Evolutionary conservation across 345 rosid species (phyloP).

Genomic region (Linum trigynum): DNA sequence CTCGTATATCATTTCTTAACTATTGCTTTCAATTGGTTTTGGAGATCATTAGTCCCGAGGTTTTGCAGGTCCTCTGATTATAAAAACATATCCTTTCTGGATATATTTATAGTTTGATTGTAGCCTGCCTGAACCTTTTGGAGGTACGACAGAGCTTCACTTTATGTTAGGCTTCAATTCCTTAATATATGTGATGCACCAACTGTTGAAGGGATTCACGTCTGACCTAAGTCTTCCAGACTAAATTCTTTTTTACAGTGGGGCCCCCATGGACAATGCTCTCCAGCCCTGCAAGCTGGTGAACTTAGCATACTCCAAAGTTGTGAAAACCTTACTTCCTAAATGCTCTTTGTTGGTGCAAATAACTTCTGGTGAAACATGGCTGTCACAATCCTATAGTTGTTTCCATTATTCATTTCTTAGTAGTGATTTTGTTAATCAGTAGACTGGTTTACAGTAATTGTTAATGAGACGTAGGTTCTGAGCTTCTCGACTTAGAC

Average conservation of each 20-base stretch:
- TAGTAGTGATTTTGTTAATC: too few relatives aligned
- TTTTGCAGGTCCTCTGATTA: slow-evolving; percentile 32
- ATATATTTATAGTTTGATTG: slow-evolving; percentile 17
- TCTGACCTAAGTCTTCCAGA: slow-evolving; percentile 7
- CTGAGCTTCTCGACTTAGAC: too few relatives aligned
- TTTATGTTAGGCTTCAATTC: slow-evolving; percentile 16
- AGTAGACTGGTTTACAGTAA: too few relatives aligned
- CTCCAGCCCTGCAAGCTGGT: too few relatives aligned
- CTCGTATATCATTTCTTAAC: too few relatives aligned
- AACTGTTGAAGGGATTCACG: background rate
- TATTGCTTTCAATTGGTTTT: background rate
- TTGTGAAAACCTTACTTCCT: too few relatives aligned
- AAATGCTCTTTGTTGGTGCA: too few relatives aligned
- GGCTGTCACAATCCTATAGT: too few relatives aligned
- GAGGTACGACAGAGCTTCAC: slow-evolving; percentile 27
- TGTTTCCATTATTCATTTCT: too few relatives aligned
- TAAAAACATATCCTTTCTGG: slow-evolving; percentile 12
- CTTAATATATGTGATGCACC: slow-evolving; percentile 1
- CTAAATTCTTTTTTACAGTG: slow-evolving; percentile 4
- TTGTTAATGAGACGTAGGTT: too few relatives aligned
- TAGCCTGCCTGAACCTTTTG: slow-evolving; percentile 23
- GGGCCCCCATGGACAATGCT: slow-evolving; percentile 10
- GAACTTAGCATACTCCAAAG: too few relatives aligned
- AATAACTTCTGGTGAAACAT: too few relatives aligned
- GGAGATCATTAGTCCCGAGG: slow-evolving; percentile 18